These are phyloP conservation scores for Aaosphaeria pasadenensis DNA, from an alignment of 2,329 filamentous ascomycete species.

Conservation along the genomic window DNA sequence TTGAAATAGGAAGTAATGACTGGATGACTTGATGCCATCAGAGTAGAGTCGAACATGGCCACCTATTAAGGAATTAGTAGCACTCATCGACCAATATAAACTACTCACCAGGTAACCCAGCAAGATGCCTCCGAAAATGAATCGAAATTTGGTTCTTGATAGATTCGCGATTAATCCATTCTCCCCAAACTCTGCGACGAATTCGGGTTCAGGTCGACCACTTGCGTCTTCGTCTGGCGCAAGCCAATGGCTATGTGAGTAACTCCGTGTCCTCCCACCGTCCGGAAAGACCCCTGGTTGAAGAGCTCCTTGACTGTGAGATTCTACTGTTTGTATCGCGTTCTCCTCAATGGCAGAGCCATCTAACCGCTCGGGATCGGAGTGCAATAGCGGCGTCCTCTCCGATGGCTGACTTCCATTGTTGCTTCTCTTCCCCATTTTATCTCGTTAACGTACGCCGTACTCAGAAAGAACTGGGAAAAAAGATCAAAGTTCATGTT, in stretches of 20 bases:
- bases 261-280: slow-evolving; percentile 18
- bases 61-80: slow-evolving; percentile 30
- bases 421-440: not conserved
- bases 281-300: slow-evolving; percentile 19
- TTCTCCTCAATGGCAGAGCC: slow-evolving; percentile 19
- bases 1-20: slow-evolving; percentile 79
- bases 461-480: too few relatives aligned
- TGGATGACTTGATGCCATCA: slow-evolving; percentile 79
- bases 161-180: slow-evolving; percentile 33
- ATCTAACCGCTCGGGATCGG: not conserved
- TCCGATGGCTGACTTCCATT: slow-evolving; percentile 17
- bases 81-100: not conserved
- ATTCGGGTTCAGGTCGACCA: slow-evolving; percentile 15
- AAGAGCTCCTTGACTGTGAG: slow-evolving; percentile 19
- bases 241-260: slow-evolving; percentile 22
- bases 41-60: slow-evolving; percentile 66
- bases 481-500: too few relatives aligned
- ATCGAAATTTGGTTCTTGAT: slow-evolving; percentile 31
- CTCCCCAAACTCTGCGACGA: slow-evolving; percentile 21
- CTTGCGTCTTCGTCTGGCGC: slow-evolving; percentile 18
- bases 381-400: slow-evolving; percentile 30
- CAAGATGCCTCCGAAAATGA: slow-evolving; percentile 36
- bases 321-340: slow-evolving; percentile 16
- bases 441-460: too few relatives aligned
- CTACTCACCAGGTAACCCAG: slow-evolving; percentile 35